These are phyloP conservation scores for Saccharomycopsis fodiens DNA, from an alignment of 805 yeast species.

Conservation along the genomic window DNA sequence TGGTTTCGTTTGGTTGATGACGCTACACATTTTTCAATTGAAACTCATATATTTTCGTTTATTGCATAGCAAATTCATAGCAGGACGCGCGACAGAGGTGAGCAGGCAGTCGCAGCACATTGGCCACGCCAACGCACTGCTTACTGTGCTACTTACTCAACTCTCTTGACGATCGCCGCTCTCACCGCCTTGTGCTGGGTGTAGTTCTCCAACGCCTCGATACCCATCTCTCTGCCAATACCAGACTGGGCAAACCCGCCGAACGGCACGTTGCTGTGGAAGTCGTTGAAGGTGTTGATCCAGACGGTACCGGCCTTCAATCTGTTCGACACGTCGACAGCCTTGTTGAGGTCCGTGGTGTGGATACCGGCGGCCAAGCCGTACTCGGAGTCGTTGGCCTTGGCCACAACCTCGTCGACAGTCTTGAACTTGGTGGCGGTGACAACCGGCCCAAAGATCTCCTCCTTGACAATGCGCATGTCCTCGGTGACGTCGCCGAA, in stretches of 20 bases:
- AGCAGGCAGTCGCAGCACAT: no score
- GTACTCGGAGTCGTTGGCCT: conserved; percentile 65
- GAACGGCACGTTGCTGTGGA: conserved; percentile 68
- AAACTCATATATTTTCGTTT: no score
- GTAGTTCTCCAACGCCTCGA: conserved; percentile 68
- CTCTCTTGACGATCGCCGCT: conserved; percentile 28
- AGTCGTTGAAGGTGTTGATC: conserved; percentile 75
- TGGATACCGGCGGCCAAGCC: conserved; percentile 82
- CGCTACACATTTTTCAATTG: no score
- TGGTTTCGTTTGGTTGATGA: no score
- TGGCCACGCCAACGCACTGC: no score
- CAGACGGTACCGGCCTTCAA: conserved; percentile 72
- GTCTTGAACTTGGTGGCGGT: conserved; percentile 61
- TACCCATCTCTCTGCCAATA: conserved; percentile 83
- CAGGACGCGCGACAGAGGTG: no score
- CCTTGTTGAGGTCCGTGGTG: conserved; percentile 54
- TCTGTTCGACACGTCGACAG: conserved; percentile 54
- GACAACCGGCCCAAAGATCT: conserved; percentile 77
- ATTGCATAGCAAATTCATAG: no score
- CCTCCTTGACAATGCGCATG: conserved; percentile 61
- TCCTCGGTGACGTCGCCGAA: conserved; percentile 60
- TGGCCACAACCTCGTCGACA: conserved; percentile 55
- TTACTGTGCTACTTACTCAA: conserved; percentile 3
- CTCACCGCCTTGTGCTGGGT: conserved; percentile 73
- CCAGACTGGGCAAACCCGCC: conserved; percentile 80